phyloP scores from a whole-genome alignment of 1,284 basidiomycete species.

The Phellinidium pouzarii region DNA sequence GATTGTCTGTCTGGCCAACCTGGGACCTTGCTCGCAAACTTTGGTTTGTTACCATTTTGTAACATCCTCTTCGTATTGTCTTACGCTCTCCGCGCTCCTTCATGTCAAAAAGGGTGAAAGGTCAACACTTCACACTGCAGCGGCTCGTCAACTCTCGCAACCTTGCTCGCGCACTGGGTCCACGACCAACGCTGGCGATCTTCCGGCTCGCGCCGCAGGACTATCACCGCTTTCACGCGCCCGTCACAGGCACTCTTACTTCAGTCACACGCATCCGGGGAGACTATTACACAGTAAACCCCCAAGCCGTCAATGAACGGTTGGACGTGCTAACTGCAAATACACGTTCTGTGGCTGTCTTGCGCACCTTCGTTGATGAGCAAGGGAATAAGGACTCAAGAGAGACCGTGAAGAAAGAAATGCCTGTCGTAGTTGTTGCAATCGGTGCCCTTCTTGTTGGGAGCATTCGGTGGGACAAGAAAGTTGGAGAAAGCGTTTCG shows the following conservation, averaged over 20 bases:
- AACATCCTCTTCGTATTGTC: background rate
- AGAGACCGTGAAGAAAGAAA: constrained; percentile 6
- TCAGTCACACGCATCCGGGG: constrained; percentile 26
- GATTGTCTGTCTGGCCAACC: constrained; percentile 39
- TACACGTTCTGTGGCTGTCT: constrained; percentile 25
- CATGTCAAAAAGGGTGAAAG: constrained; percentile 38
- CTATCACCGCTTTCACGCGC: constrained; percentile 51
- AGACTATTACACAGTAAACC: constrained; percentile 36
- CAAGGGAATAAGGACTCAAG: background rate
- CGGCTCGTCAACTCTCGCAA: constrained; percentile 34
- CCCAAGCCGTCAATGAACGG: constrained; percentile 43
- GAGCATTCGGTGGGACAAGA: constrained; percentile 22
- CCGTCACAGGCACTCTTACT: constrained; percentile 34
- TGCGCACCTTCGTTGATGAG: background rate
- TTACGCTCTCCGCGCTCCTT: background rate
- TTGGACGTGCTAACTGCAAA: constrained; percentile 41
- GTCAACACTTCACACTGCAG: constrained; percentile 40
- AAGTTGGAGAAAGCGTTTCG: constrained; percentile 21
- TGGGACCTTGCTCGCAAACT: constrained; percentile 39
- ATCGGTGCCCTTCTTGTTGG: constrained; percentile 27
- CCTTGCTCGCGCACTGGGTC: constrained; percentile 21
- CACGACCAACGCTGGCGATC: constrained; percentile 31
- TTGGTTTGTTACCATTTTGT: constrained; percentile 28
- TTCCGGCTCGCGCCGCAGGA: constrained; percentile 48
- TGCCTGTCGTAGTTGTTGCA: constrained; percentile 25